phyloP scores from a whole-genome alignment of 768 basidiomycete species.

The Termitomyces heimii region DNA sequence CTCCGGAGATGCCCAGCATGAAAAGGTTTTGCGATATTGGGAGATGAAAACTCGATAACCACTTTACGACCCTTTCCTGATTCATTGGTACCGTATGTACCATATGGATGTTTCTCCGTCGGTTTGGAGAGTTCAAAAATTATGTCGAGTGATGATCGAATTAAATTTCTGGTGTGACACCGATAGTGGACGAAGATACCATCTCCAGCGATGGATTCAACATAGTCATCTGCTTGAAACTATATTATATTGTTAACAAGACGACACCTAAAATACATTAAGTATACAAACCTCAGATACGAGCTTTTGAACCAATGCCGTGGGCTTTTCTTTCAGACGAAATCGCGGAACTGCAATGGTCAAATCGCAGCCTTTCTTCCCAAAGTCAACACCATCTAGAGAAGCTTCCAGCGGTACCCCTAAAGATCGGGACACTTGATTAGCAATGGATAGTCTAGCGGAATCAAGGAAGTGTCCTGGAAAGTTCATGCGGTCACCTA shows the following conservation, averaged over 20 bases:
- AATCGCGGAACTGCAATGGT: slow-evolving; percentile 72
- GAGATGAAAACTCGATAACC: slow-evolving; percentile 88
- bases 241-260: background rate
- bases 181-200: slow-evolving; percentile 8
- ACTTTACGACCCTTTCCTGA: slow-evolving; percentile 74
- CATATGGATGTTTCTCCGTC: slow-evolving; percentile 31
- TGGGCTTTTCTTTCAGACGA: slow-evolving; percentile 5
- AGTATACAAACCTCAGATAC: background rate
- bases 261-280: background rate
- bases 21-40: slow-evolving; percentile 97
- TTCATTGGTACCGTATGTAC: slow-evolving; percentile 75
- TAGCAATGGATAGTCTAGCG: background rate
- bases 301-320: slow-evolving; percentile 1
- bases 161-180: slow-evolving; percentile 2
- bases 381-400: slow-evolving; percentile 67
- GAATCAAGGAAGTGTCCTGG: background rate
- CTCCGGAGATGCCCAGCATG: slow-evolving; percentile 94
- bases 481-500: background rate
- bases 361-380: slow-evolving; percentile 90
- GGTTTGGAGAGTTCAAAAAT: slow-evolving; percentile 48
- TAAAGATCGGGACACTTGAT: slow-evolving; percentile 2
- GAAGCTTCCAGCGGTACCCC: slow-evolving; percentile 10
- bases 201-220: slow-evolving; percentile 4
- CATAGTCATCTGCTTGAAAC: slow-evolving; percentile 5
- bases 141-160: background rate